Base-by-base conservation (phyloP, 2,329 filamentous ascomycete genomes). In the Colletotrichum tamarilloi region DNA sequence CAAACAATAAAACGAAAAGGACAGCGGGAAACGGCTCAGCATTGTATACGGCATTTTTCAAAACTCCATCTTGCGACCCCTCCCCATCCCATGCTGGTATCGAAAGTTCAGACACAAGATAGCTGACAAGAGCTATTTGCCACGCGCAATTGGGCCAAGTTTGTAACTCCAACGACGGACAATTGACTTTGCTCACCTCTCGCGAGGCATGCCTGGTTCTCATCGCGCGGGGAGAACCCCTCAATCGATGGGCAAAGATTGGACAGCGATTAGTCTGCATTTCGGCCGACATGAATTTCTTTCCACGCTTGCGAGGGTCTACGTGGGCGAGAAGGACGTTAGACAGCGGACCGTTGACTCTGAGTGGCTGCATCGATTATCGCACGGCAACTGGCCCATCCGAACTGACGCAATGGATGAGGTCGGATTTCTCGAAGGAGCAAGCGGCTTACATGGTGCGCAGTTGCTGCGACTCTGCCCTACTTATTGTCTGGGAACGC, bases 191-290 rank as follows among this genome's bases (percentile, higher is more conserved):
- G 46, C 26, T 38, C 67, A 42, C 32, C 8, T 24, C 35, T 64
- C 35, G 59, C 55, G 67, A 73, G 66, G 60, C 55, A 65, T 53
- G 67, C 55, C 66, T 26, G 59, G 66, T 67, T 60, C 42, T 28
- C 62, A 32, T 28, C 65, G 60, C 70, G 67, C 67, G 67, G 67
- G 70, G 70, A 65, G 60, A 62, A 60, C 55, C 70, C 65, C 70
- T 73, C 70, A 73, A 70, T 59, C 56, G 24, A 72, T 56, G 68
- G 38, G 49, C 5, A 52, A 62, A 73, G 68, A 74, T 74, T 74
- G 72, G 72, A 46, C 68, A 72, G 72, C 62, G 72, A 74, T 74
- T 72, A 72, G 72, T 67, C 42, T 73, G 70, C 67, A 73, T 69
- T 62, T 65, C 32, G 67, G 35, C 22, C 55, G 62, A 70, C 66